Percentiles rank a stretch among this genome's conserved stretches.
phyloP scores from a whole-genome alignment of 1,139 yeast species.

The Eremothecium sinecaudum region DNA sequence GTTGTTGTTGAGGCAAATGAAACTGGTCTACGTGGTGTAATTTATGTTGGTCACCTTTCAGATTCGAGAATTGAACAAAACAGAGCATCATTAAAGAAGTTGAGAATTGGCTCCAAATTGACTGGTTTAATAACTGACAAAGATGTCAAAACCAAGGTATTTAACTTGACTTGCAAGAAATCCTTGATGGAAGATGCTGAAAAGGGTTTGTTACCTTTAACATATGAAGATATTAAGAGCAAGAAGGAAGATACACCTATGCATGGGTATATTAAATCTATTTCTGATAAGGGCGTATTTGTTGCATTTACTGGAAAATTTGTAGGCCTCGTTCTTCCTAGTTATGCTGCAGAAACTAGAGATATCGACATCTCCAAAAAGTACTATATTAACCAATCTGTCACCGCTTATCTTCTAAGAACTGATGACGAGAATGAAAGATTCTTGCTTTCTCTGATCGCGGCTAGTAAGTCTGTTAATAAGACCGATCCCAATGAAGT shows the following conservation, averaged over 20 bases:
- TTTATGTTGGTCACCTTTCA: constrained; percentile 64
- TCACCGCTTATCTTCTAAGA: constrained; percentile 54
- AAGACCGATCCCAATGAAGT: constrained; percentile 10
- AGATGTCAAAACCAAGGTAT: constrained; percentile 49
- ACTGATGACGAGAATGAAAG: constrained; percentile 60
- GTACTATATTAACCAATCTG: constrained; percentile 56
- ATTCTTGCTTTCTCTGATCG: constrained; percentile 55
- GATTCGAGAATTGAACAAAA: constrained; percentile 70
- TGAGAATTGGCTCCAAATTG: constrained; percentile 51
- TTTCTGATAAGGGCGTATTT: constrained; percentile 71
- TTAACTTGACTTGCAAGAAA: constrained; percentile 55
- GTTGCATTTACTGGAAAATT: constrained; percentile 73
- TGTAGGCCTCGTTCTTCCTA: constrained; percentile 76
- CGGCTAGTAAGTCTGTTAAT: constrained; percentile 13
- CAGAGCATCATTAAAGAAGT: constrained; percentile 50
- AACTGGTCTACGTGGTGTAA: constrained; percentile 53
- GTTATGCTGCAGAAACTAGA: constrained; percentile 52
- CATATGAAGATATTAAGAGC: constrained; percentile 48
- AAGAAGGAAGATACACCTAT: constrained; percentile 38
- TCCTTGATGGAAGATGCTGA: constrained; percentile 61
- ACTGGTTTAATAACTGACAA: constrained; percentile 60
- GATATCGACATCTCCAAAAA: constrained; percentile 48
- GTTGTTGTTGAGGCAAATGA: constrained; percentile 56
- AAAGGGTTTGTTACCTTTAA: constrained; percentile 44
- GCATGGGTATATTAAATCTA: constrained; percentile 69